Percentiles rank a stretch among this genome's conserved stretches.
These are phyloP conservation scores for Eutrema yunnanense DNA, from an alignment of 345 rosid species.

Conservation along the genomic window DNA sequence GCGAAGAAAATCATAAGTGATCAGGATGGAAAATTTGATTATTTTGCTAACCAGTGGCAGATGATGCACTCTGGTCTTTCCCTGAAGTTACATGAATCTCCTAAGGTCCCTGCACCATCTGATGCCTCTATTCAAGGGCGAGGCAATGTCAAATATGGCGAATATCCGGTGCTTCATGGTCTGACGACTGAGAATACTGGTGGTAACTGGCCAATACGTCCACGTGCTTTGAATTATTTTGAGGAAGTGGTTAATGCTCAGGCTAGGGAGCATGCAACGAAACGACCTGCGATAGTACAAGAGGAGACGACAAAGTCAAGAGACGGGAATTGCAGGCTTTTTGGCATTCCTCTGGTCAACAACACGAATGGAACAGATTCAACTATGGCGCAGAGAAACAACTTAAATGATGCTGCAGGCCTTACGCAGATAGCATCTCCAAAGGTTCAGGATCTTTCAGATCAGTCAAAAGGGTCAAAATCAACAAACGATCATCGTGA, in stretches of 20 bases:
- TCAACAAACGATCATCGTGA: constrained; percentile 36
- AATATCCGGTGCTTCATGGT: constrained; percentile 39
- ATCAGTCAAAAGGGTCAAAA: constrained; percentile 38
- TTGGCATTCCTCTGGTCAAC: constrained; percentile 61
- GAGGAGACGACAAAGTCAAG: constrained; percentile 41
- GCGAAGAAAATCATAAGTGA: constrained; percentile 33
- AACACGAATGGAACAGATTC: constrained; percentile 33
- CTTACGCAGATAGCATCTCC: constrained; percentile 24
- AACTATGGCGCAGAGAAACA: constrained; percentile 21
- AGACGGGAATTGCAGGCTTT: constrained; percentile 60
- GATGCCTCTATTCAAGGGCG: constrained; percentile 35
- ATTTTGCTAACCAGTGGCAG: constrained; percentile 42
- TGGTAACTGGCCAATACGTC: constrained; percentile 57
- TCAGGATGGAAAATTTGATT: constrained; percentile 44
- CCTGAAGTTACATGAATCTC: constrained; percentile 38
- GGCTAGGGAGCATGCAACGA: constrained; percentile 33
- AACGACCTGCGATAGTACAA: constrained; percentile 29
- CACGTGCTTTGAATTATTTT: constrained; percentile 32
- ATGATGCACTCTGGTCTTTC: constrained; percentile 46
- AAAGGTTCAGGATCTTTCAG: constrained; percentile 29
- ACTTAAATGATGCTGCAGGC: constrained; percentile 15
- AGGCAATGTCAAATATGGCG: constrained; percentile 37
- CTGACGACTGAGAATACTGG: constrained; percentile 36
- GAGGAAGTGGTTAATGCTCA: constrained; percentile 35
- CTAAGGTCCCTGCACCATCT: constrained; percentile 32